Evolutionary conservation across 805 yeast species (phyloP), one percentile per base, ranked within the genome.

Genomic region (Cyberlindnera sargentensis): DNA sequence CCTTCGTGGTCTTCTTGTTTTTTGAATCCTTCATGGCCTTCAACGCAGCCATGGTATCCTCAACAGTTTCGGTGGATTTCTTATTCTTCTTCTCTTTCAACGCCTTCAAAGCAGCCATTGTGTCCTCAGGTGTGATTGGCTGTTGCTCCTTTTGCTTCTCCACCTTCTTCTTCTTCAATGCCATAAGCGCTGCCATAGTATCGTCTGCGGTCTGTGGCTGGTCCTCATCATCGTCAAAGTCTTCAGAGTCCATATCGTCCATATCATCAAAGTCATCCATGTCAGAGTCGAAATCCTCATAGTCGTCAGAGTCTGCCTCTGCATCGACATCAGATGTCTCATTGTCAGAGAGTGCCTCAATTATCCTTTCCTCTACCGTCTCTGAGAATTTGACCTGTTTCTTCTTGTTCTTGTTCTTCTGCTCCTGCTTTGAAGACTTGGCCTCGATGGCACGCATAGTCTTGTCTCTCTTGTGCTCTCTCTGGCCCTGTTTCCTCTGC

Each of bases 101-200:
- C 29, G 67, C 67, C 56, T 51, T 70, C 63, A 43, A 70, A 66
- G 55, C 68, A 38, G 61, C 70, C 44, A 71, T 66, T 9, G 74
- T 75, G 61, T 69, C 73, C 36, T 63, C 72, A 1, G 61, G 68
- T 9, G 65, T 62, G 50, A 62, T 62, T 4, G 61, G 62, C 26
- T 49, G 24, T 54, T 33, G 53, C 56, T 36, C 45, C 44, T 35
- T 49, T 47, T 11, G 44, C 34, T n/a, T 43, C 43, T 8, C 34
- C 41, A 34, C 30, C 33, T 31, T 50, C 49, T 53, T 63, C 42
- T 59, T 66, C 51, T 68, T 74, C 42, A 65, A 47, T 31, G 67
- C 68, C 56, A 62, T 70, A 43, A 73, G 53, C 4, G 71, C 67
- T 3, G 64, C 70, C 68, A 68, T 67, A 2, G 73, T 73, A 37